These are phyloP conservation scores for Ehretia macrophylla DNA, from an alignment of 257 asterid genomes.

Conservation along the genomic window DNA sequence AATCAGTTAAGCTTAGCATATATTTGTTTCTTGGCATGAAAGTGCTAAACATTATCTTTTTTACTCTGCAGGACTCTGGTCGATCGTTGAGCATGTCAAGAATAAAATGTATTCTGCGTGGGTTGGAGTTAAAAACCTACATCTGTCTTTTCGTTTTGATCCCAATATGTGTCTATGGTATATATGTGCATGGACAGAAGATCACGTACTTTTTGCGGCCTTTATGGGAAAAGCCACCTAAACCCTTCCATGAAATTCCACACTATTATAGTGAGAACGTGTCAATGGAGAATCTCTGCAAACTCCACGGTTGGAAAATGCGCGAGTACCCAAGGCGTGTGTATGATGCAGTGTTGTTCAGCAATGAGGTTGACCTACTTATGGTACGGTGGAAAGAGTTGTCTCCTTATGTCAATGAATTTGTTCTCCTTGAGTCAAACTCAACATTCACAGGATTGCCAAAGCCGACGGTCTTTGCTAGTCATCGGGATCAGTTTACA, in stretches of 20 bases:
- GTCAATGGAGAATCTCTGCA: slow-evolving; percentile 70
- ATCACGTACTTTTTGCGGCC: slow-evolving; percentile 77
- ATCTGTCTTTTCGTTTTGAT: slow-evolving; percentile 53
- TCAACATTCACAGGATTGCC: slow-evolving; percentile 80
- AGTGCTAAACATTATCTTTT: background rate
- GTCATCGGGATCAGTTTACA: slow-evolving; percentile 46
- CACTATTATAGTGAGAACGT: slow-evolving; percentile 77
- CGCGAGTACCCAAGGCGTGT: slow-evolving; percentile 84
- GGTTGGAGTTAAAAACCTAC: slow-evolving; percentile 50
- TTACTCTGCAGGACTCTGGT: slow-evolving; percentile 44
- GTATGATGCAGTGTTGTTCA: slow-evolving; percentile 75
- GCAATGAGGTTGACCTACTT: slow-evolving; percentile 73
- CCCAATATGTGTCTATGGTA: slow-evolving; percentile 44
- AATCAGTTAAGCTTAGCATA: background rate
- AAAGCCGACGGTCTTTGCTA: slow-evolving; percentile 53
- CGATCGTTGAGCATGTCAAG: slow-evolving; percentile 53
- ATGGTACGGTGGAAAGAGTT: slow-evolving; percentile 77
- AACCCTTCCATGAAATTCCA: slow-evolving; percentile 73
- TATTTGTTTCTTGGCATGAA: background rate
- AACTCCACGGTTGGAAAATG: slow-evolving; percentile 78
- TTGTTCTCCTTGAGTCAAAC: slow-evolving; percentile 75
- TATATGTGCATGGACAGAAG: slow-evolving; percentile 75
- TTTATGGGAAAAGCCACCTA: slow-evolving; percentile 76
- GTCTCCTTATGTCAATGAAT: slow-evolving; percentile 63
- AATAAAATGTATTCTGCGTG: slow-evolving; percentile 53